Evolutionary conservation across 208 protist species (phyloP).

Genomic region (Trypanosoma theileri): DNA sequence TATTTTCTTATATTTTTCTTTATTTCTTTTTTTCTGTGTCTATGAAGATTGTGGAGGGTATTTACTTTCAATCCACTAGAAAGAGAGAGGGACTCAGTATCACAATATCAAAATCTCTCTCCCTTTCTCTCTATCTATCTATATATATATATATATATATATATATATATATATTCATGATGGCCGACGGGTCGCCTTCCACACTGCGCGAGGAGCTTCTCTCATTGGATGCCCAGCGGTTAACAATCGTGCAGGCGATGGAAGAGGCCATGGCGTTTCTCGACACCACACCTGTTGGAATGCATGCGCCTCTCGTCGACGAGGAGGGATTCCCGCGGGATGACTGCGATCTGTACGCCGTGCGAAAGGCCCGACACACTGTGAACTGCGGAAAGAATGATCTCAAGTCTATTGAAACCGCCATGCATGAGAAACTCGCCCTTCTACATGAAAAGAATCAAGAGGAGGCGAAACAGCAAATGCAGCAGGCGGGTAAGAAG

Average conservation of each 20-base stretch:
- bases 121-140: too few relatives aligned
- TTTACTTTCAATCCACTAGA: too few relatives aligned
- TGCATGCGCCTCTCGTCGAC: constrained; percentile 64
- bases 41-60: too few relatives aligned
- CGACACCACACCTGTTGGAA: constrained; percentile 57
- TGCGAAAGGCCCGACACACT: constrained; percentile 66
- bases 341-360: constrained; percentile 88
- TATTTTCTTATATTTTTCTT: too few relatives aligned
- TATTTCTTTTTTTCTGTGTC: too few relatives aligned
- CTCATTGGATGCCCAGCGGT: constrained; percentile 39
- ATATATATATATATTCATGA: too few relatives aligned
- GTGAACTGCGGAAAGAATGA: constrained; percentile 71
- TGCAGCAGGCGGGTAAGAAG: constrained; percentile 35
- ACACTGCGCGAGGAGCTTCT: constrained; percentile 35
- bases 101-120: too few relatives aligned
- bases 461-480: constrained; percentile 55
- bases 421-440: constrained; percentile 57
- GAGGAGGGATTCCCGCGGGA: constrained; percentile 74
- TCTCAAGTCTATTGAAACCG: constrained; percentile 43
- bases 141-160: too few relatives aligned
- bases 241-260: constrained; percentile 36
- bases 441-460: constrained; percentile 54
- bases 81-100: too few relatives aligned
- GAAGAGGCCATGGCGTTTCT: constrained; percentile 67
- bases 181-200: neutral